Evolutionary conservation across 208 protist genomes (phyloP).

Genomic region (Acanthamoeba healyi): DNA sequence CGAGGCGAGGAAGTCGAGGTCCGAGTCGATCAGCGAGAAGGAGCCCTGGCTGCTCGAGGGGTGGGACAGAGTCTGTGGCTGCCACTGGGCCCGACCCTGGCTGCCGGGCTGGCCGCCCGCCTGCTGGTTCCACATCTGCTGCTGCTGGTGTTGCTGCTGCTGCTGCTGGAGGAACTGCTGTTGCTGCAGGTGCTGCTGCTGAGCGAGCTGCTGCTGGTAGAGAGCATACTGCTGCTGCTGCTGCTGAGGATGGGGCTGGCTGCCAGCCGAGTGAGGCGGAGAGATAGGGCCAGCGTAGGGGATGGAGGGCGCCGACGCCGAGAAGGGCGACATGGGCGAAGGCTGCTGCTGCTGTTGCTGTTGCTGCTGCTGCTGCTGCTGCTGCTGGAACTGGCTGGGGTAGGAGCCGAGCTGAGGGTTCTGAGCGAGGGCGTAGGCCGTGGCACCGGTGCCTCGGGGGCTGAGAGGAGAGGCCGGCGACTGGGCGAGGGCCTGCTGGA

Average conservation of each 20-base stretch:
- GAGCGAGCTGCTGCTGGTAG: constrained; percentile 31
- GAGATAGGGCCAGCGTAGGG: neutral
- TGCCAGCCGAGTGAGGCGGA: neutral
- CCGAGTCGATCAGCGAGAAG: constrained; percentile 8
- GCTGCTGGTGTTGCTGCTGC: constrained; percentile 12
- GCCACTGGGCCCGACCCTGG: neutral
- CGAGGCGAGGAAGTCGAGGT: constrained; percentile 59
- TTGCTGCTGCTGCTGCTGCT: too few relatives aligned
- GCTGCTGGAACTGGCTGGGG: neutral
- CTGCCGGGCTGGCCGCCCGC: neutral
- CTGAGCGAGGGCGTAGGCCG: neutral
- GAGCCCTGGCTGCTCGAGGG: constrained; percentile 40
- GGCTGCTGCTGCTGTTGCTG: too few relatives aligned
- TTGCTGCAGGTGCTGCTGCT: constrained; percentile 48
- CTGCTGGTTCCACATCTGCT: neutral
- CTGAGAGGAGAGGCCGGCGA: neutral
- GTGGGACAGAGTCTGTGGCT: neutral
- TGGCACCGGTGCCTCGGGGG: constrained; percentile 13
- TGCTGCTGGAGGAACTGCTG: constrained; percentile 26
- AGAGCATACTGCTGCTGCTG: constrained; percentile 6
- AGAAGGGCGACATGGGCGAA: constrained; percentile 6
- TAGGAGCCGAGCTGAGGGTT: neutral
- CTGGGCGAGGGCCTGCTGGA: constrained; percentile 33
- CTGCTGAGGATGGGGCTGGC: neutral
- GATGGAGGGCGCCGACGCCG: constrained; percentile 8